Evolutionary conservation across 306 rosid species (phyloP), one percentile per base, ranked within the genome.

Genomic region (Medicago truncatula): DNA sequence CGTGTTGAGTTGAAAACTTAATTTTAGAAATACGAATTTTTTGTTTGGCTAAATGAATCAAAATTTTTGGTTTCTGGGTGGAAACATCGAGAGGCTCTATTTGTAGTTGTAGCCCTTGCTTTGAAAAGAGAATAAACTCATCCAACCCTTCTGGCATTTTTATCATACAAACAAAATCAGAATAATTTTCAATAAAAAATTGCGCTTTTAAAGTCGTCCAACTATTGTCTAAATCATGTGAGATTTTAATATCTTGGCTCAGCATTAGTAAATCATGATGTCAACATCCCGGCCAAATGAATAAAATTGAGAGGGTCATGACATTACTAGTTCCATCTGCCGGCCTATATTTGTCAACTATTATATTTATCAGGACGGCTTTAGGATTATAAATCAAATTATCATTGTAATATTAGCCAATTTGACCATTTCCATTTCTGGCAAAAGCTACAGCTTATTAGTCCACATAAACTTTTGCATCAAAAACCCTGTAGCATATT

Each of bases 381-480:
- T 65, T 52, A 61, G 57, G 38, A 60, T 68, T 43, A 20, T 78
- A 64, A 64, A 64, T 64, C 25, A 64, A 76, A 52, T 66, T 23
- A 1, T 74, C 85, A 76, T 81, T n/a, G 85, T 83, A 70, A 82
- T 81, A 63, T 82, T 86, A 82, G 92, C 80, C 89, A 86, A 64
- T 36, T 47, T 49, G 82, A 52, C 74, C 54, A 60, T 50, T 73
- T n/a, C n/a, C n/a, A n/a, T n/a, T n/a, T n/a, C n/a, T n/a, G n/a
- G n/a, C n/a, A n/a, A n/a, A n/a, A n/a, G n/a, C n/a, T n/a, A n/a
- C n/a, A n/a, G n/a, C n/a, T n/a, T n/a, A n/a, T n/a, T 64, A 39
- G 50, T 43, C 38, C 53, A 21, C 70, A 74, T 25, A n/a, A 63
- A 13, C 44, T 8, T 76, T 60, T 67, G 46, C 28, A 61, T 18